A percentile compares a stretch with the other conserved stretches of the same genome.
Conservation (phyloP, 2,329 filamentous ascomycete species). For the Penicillium sumatraense region DNA sequence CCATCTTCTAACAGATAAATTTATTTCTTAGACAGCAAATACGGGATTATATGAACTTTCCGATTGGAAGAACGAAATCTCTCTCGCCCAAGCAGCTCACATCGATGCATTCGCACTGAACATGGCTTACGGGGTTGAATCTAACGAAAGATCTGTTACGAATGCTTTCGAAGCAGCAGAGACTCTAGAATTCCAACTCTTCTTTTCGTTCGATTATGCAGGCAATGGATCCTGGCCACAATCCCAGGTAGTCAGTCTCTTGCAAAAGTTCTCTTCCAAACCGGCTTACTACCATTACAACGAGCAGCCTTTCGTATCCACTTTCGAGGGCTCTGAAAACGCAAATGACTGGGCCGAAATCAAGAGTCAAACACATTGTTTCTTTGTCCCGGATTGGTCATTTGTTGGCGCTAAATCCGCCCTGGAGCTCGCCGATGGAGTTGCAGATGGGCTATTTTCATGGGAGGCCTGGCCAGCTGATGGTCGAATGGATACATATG, state of each 20-base stretch:
- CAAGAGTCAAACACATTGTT: conserved; percentile 45
- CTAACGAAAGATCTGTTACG: conserved; percentile 2
- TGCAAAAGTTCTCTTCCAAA: conserved; percentile 31
- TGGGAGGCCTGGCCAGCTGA: conserved; percentile 51
- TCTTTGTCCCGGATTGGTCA: conserved; percentile 55
- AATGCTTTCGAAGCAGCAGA: conserved; percentile 20
- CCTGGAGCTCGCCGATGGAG: conserved; percentile 8
- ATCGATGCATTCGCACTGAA: conserved; percentile 39
- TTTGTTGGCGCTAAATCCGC: conserved; percentile 37
- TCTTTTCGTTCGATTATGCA: conserved; percentile 45
- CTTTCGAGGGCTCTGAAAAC: conserved; percentile 51
- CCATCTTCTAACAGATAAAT: not conserved
- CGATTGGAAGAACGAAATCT: conserved; percentile 33
- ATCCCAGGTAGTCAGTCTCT: conserved; percentile 28
- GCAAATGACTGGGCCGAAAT: conserved; percentile 51
- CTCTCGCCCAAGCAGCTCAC: conserved; percentile 33
- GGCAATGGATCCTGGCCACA: conserved; percentile 37
- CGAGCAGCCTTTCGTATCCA: conserved; percentile 43
- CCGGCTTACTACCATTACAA: conserved; percentile 35
- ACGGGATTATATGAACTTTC: conserved; percentile 26
- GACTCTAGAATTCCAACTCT: conserved; percentile 35
- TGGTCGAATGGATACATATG: conserved; percentile 32
- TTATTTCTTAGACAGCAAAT: conserved; percentile 28
- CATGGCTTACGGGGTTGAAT: conserved; percentile 7
- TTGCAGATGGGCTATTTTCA: conserved; percentile 46